Percentiles rank a stretch among this genome's conserved stretches.
Evolutionary conservation across 2,329 filamentous ascomycete genomes (phyloP).

Genomic region (Penicillium sp.): DNA sequence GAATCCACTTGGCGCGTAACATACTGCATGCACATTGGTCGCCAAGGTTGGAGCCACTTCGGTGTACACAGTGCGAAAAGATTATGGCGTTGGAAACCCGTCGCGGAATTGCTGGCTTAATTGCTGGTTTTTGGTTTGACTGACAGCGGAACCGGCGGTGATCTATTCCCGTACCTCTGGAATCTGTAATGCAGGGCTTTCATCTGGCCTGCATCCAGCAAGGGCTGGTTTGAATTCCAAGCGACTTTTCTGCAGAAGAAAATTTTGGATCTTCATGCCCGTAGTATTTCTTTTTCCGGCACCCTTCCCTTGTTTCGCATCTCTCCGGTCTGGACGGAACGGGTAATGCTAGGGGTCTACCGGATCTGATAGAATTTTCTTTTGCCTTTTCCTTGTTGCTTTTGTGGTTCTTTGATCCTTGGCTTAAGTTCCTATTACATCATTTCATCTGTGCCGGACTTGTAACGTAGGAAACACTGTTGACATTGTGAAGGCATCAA

Average conservation of each 20-base stretch:
- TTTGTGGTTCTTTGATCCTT: background rate
- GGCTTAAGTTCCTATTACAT: background rate
- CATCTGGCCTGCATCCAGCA: conserved; percentile 9
- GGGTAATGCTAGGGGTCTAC: background rate
- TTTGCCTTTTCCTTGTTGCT: background rate
- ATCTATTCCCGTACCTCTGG: conserved; percentile 16
- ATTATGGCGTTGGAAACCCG: conserved; percentile 9
- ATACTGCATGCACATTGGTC: conserved; percentile 15
- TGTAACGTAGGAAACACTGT: background rate
- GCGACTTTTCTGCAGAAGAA: background rate
- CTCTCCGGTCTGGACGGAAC: background rate
- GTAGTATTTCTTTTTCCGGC: background rate
- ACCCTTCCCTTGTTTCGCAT: background rate
- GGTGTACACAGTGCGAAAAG: background rate
- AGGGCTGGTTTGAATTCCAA: conserved; percentile 11
- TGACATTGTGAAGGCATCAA: background rate
- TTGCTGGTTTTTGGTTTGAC: conserved; percentile 10
- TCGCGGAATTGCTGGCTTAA: conserved; percentile 6
- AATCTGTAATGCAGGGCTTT: conserved; percentile 17
- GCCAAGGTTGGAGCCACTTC: conserved; percentile 4
- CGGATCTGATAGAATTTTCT: background rate
- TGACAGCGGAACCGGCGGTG: conserved; percentile 23
- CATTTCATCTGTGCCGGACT: background rate
- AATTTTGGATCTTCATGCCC: background rate
- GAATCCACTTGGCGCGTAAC: conserved; percentile 18